Conservation (phyloP, 345 rosid genomes). For the Eutrema japonicum region DNA sequence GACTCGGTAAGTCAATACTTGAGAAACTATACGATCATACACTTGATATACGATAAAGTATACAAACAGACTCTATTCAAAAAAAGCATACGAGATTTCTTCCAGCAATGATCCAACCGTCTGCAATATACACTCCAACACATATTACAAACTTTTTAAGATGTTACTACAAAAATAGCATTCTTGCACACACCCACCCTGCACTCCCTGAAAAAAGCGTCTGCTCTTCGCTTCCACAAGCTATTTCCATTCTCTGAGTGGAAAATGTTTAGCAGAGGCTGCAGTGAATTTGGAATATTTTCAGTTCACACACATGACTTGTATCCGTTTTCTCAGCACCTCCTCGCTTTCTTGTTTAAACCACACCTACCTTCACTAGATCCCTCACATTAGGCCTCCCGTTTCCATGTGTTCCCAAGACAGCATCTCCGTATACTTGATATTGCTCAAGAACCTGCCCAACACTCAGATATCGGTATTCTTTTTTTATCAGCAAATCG, state of each 20-base stretch:
- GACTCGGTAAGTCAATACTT: too few relatives aligned
- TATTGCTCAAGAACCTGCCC: constrained; percentile 76
- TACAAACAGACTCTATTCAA: too few relatives aligned
- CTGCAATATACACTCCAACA: constrained; percentile 49
- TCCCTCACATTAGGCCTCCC: constrained; percentile 84
- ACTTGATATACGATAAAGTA: too few relatives aligned
- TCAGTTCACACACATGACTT: not conserved
- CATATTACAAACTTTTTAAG: not conserved
- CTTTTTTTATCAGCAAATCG: constrained; percentile 15
- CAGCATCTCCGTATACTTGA: constrained; percentile 78
- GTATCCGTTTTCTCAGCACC: constrained; percentile 1
- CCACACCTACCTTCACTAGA: constrained; percentile 64
- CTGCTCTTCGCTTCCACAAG: constrained; percentile 91
- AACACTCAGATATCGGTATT: constrained; percentile 23
- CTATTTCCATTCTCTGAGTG: constrained; percentile 74
- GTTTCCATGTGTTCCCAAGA: constrained; percentile 71
- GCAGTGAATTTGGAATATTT: constrained; percentile 39
- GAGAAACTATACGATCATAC: too few relatives aligned
- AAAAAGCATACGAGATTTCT: too few relatives aligned
- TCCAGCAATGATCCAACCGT: constrained; percentile 76
- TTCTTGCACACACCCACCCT: constrained; percentile 63
- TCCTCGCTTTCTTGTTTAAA: constrained; percentile 21
- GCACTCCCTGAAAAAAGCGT: constrained; percentile 72
- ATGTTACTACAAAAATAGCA: constrained; percentile 3
- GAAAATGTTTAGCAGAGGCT: constrained; percentile 84